These are phyloP conservation scores for Carex scoparia DNA, from an alignment of 176 grass and related monocot genomes.

Conservation along the genomic window DNA sequence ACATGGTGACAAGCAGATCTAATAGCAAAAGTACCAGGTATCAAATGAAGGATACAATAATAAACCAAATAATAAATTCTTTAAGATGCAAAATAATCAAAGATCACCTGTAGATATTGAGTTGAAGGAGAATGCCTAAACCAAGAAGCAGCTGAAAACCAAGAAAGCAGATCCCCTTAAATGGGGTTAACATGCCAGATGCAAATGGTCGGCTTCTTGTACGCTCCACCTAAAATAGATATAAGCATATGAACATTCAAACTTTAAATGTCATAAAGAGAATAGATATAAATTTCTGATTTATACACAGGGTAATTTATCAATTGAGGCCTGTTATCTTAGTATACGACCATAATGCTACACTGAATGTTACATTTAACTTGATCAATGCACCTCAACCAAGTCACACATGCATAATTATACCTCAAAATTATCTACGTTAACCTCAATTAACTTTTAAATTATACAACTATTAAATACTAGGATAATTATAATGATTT, in stretches of 20 bases:
- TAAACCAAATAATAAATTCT: not conserved
- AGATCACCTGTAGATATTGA: constrained; percentile 69
- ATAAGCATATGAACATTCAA: constrained; percentile 4
- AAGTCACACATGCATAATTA: not conserved
- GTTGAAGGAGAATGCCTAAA: constrained; percentile 77
- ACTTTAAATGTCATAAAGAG: not conserved
- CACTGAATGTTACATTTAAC: not conserved
- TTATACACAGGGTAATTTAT: not conserved
- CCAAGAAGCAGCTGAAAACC: constrained; percentile 65
- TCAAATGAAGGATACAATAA: not conserved
- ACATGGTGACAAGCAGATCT: not conserved
- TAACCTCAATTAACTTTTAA: not conserved
- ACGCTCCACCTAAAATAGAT: constrained; percentile 51
- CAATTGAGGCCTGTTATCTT: not conserved
- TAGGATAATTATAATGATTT: not conserved
- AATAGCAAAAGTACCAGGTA: no score
- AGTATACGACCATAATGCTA: not conserved
- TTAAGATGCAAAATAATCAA: not conserved
- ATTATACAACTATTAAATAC: not conserved
- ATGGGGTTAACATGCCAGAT: constrained; percentile 56
- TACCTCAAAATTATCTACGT: not conserved
- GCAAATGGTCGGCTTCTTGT: constrained; percentile 71
- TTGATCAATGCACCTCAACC: not conserved
- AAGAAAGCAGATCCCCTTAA: constrained; percentile 58
- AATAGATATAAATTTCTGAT: not conserved